A percentile compares a stretch with the other conserved stretches of the same genome.
Conservation (phyloP, 768 basidiomycete species). For the Mycena leptocephala region DNA sequence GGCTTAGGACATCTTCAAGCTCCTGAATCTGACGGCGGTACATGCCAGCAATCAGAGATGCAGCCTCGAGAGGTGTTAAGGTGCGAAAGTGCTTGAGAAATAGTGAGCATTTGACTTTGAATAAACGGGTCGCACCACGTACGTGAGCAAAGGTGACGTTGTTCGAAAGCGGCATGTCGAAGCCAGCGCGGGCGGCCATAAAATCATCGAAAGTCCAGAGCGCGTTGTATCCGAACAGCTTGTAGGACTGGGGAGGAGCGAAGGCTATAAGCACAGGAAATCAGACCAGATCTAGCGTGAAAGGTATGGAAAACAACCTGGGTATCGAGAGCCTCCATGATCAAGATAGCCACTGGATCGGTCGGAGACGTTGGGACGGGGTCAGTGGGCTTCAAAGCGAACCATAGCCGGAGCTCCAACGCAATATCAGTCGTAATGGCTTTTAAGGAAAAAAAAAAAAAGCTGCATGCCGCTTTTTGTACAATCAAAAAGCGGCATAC, state of each 20-base stretch:
- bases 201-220: not conserved
- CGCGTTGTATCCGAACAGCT: not conserved
- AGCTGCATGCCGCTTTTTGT: too few relatives aligned
- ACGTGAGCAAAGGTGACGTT: not conserved
- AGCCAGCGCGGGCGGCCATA: not conserved
- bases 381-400: not conserved
- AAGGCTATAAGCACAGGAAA: not conserved
- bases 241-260: not conserved
- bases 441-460: too few relatives aligned
- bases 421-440: not conserved
- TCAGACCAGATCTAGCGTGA: not conserved
- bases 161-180: not conserved
- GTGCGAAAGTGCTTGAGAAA: not conserved
- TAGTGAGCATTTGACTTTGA: not conserved
- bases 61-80: not conserved
- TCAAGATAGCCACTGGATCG: not conserved
- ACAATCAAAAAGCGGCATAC: too few relatives aligned
- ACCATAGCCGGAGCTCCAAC: not conserved
- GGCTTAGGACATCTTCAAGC: not conserved
- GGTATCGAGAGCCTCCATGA: not conserved
- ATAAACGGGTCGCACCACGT: not conserved
- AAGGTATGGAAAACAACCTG: not conserved
- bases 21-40: not conserved
- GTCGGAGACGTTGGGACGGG: not conserved
- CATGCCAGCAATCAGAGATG: slow-evolving; percentile 8